A percentile compares a stretch with the other conserved stretches of the same genome.
Evolutionary conservation across 2,329 filamentous ascomycete species (phyloP).

Genomic region (Colletotrichum tropicale): DNA sequence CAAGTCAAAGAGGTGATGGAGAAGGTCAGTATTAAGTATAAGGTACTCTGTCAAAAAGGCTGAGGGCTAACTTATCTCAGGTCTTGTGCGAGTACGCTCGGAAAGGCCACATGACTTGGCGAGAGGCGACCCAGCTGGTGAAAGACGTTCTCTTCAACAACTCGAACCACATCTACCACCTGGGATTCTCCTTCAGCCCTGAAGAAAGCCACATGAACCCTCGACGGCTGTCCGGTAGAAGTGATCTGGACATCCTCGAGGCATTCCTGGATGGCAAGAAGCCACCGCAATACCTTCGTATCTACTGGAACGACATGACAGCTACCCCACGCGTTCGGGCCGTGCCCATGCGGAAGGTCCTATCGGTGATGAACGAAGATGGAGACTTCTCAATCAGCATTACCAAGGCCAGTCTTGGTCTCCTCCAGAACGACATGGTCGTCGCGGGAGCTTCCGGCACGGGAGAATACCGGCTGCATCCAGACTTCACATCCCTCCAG

Average conservation of each 20-base stretch:
- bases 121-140: conserved; percentile 67
- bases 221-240: conserved; percentile 20
- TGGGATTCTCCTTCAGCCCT: conserved; percentile 52
- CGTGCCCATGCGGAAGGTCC: conserved; percentile 65
- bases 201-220: conserved; percentile 20
- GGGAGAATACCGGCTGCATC: conserved; percentile 70
- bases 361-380: conserved; percentile 47
- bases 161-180: conserved; percentile 74
- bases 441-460: conserved; percentile 59
- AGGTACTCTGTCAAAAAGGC: background rate
- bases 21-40: conserved; percentile 47
- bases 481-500: conserved; percentile 68
- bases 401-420: conserved; percentile 65
- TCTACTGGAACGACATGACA: conserved; percentile 84
- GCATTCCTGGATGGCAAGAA: conserved; percentile 52
- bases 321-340: conserved; percentile 69
- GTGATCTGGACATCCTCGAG: conserved; percentile 39
- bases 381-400: conserved; percentile 61
- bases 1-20: conserved; percentile 76
- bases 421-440: conserved; percentile 70
- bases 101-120: conserved; percentile 63
- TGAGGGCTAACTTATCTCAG: conserved; percentile 37
- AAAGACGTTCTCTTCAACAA: conserved; percentile 78
- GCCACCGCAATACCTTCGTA: conserved; percentile 68
- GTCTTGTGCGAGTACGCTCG: conserved; percentile 70